Conservation (phyloP, 139 green algal genomes). For the Chlorella sorokiniana region DNA sequence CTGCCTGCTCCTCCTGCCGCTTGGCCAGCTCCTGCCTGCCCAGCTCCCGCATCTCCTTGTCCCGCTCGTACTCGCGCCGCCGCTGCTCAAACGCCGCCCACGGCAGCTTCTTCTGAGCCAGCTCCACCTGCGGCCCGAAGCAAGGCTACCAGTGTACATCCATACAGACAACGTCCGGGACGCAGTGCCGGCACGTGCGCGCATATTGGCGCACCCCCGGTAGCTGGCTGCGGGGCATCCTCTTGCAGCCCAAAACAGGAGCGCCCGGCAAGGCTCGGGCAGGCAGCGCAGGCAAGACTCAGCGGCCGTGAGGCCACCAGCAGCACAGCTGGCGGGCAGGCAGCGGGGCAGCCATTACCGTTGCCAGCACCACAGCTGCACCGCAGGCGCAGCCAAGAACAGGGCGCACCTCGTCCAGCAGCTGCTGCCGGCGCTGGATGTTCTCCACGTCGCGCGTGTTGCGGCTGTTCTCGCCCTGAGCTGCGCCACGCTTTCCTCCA, state of each 20-base stretch:
- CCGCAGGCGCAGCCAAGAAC: neutral
- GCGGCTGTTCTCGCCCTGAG: slow-evolving; percentile 48
- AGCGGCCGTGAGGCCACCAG: no score
- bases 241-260: no score
- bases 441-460: slow-evolving; percentile 75
- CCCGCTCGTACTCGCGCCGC: slow-evolving; percentile 28
- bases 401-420: slow-evolving; percentile 50
- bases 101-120: slow-evolving; percentile 32
- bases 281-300: no score
- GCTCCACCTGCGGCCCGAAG: neutral
- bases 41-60: neutral
- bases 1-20: neutral
- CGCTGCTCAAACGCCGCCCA: slow-evolving; percentile 53
- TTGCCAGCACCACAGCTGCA: no score
- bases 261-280: no score
- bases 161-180: no score
- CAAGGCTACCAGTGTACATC: no score
- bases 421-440: slow-evolving; percentile 54
- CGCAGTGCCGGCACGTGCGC: no score
- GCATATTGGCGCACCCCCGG: no score
- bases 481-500: neutral
- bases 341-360: no score
- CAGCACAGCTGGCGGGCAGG: no score
- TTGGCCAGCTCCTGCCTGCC: neutral
- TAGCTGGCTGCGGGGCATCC: no score